phyloP scores from a whole-genome alignment of 2,329 filamentous ascomycete species.

The Ustulina deusta region DNA sequence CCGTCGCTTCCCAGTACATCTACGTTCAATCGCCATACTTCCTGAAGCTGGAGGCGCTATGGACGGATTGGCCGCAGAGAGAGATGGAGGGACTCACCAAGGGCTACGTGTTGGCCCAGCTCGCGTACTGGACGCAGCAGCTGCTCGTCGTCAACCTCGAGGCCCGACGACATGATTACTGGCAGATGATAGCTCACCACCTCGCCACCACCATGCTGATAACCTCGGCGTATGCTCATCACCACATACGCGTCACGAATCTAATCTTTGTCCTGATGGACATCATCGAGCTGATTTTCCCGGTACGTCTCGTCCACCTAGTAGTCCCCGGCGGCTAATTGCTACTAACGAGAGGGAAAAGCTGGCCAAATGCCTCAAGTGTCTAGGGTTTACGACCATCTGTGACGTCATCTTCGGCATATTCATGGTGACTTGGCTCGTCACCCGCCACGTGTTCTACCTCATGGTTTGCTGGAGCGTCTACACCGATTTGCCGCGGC shows the following conservation, averaged over 20 bases:
- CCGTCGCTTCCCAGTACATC: constrained; percentile 70
- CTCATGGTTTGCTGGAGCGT: constrained; percentile 83
- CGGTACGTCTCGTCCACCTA: constrained; percentile 65
- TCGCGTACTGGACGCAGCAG: constrained; percentile 93
- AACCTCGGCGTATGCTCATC: constrained; percentile 83
- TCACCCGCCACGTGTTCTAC: constrained; percentile 84
- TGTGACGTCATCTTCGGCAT: constrained; percentile 87
- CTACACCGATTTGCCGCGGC: constrained; percentile 70
- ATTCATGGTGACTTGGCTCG: constrained; percentile 86
- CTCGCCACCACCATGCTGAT: constrained; percentile 86
- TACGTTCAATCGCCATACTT: constrained; percentile 81
- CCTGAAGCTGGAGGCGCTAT: constrained; percentile 80
- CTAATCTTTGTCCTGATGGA: constrained; percentile 93
- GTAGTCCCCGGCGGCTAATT: neutral
- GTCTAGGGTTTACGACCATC: constrained; percentile 77
- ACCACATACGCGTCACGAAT: constrained; percentile 86
- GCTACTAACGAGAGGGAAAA: constrained; percentile 53
- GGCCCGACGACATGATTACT: constrained; percentile 90
- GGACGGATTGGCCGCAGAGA: constrained; percentile 84
- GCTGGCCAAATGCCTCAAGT: constrained; percentile 93
- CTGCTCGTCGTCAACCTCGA: constrained; percentile 94
- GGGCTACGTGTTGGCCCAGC: constrained; percentile 89
- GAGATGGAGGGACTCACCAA: constrained; percentile 81
- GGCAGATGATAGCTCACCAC: constrained; percentile 95
- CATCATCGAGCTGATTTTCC: constrained; percentile 85